Percentiles rank a stretch among this genome's conserved stretches.
Evolutionary conservation across 306 rosid genomes (phyloP).

Genomic region (Sicyos baderoa): DNA sequence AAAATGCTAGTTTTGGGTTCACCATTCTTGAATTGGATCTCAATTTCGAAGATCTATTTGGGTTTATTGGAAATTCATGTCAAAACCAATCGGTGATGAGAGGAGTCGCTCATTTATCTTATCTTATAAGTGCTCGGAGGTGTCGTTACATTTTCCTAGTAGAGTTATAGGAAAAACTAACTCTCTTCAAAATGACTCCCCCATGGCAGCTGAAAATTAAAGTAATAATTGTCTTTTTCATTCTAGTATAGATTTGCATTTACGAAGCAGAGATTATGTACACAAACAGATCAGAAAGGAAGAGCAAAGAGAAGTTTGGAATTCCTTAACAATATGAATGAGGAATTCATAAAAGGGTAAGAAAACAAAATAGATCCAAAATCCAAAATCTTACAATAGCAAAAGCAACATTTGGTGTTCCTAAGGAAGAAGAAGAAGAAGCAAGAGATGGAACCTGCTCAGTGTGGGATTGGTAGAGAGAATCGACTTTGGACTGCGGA

Average conservation of each 20-base stretch:
- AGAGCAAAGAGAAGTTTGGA: not conserved
- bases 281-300: constrained; percentile 3
- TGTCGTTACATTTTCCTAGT: too few species aligned
- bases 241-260: not conserved
- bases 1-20: too few species aligned
- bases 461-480: constrained; percentile 81
- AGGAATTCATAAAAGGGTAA: not conserved
- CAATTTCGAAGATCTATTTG: too few species aligned
- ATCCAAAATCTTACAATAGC: too few species aligned
- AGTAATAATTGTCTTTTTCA: too few species aligned
- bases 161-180: too few species aligned
- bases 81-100: too few species aligned
- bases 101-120: too few species aligned
- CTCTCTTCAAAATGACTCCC: not conserved
- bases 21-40: too few species aligned
- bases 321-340: constrained; percentile 4
- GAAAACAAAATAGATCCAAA: not conserved
- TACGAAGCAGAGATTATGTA: not conserved
- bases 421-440: not conserved
- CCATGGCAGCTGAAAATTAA: not conserved
- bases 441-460: constrained; percentile 60
- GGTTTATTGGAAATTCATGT: too few species aligned
- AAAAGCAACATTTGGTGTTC: not conserved
- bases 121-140: too few species aligned
- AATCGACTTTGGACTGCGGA: constrained; percentile 79